These are phyloP conservation scores for Cyberlindnera mississippiensis DNA, from an alignment of 805 yeast species.

Conservation along the genomic window DNA sequence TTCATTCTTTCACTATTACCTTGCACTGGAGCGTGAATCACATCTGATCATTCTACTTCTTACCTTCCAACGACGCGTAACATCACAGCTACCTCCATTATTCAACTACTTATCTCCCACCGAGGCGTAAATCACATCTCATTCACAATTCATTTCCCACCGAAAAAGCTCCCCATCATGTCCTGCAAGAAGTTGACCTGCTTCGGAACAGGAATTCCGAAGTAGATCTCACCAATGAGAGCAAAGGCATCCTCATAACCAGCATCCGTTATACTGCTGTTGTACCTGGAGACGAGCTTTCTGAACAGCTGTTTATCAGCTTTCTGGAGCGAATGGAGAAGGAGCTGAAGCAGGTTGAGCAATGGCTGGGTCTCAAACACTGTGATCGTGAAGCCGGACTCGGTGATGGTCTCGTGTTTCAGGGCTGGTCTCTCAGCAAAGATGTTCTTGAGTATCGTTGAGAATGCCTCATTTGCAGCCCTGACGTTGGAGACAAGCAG, in stretches of 20 bases:
- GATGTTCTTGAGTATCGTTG: constrained; percentile 26
- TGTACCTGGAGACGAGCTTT: constrained; percentile 50
- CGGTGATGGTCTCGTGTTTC: constrained; percentile 25
- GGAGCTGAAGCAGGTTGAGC: constrained; percentile 66
- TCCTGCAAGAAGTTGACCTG: constrained; percentile 59
- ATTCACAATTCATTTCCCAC: too few relatives aligned
- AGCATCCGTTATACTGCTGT: constrained; percentile 30
- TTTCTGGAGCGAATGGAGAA: constrained; percentile 56
- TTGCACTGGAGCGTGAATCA: too few relatives aligned
- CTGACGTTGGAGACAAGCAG: constrained; percentile 62
- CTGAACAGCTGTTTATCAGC: constrained; percentile 49
- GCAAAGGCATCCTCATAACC: constrained; percentile 45
- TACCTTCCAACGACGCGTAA: too few relatives aligned
- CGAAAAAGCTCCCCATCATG: constrained; percentile 64
- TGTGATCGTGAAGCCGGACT: constrained; percentile 31
- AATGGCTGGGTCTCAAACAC: constrained; percentile 42
- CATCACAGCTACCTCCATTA: too few relatives aligned
- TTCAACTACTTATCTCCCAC: too few relatives aligned
- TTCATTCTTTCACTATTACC: too few relatives aligned
- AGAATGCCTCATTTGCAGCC: constrained; percentile 44
- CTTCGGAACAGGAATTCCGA: constrained; percentile 50
- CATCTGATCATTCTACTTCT: too few relatives aligned
- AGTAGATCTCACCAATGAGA: constrained; percentile 58
- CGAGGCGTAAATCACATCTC: too few relatives aligned
- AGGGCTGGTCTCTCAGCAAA: constrained; percentile 20